Percentiles rank a stretch among this genome's conserved stretches.
Conservation (phyloP, 164 flowering plant species). For the Tetrastigma voinierianum region DNA sequence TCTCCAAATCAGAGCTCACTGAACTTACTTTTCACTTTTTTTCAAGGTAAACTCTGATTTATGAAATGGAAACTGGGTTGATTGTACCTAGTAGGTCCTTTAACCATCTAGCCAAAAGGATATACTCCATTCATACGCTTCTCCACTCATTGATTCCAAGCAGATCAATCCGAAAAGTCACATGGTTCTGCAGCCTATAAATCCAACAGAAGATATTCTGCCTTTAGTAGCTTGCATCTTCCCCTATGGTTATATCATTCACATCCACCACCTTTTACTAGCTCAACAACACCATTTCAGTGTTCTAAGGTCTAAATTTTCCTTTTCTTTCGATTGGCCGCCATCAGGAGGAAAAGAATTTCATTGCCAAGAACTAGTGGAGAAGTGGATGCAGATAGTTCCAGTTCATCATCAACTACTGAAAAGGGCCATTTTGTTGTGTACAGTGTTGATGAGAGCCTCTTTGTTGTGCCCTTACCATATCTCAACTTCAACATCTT, state of each 20-base stretch:
- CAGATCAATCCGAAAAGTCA: neutral
- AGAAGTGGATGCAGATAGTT: neutral
- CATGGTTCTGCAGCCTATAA: conserved; percentile 7
- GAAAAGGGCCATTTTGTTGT: conserved; percentile 29
- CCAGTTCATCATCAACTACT: conserved; percentile 3
- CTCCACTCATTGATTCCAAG: too few relatives aligned
- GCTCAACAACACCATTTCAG: neutral
- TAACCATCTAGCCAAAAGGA: neutral
- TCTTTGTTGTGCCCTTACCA: conserved; percentile 19
- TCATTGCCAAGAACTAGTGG: conserved; percentile 1
- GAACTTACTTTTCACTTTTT: too few relatives aligned
- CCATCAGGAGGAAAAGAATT: conserved; percentile 11
- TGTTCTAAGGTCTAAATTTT: neutral
- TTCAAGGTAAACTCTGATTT: too few relatives aligned
- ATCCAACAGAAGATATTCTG: neutral
- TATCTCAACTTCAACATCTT: conserved; percentile 3
- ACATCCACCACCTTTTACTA: neutral
- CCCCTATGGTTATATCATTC: neutral
- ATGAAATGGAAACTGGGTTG: neutral
- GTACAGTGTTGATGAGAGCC: conserved; percentile 13
- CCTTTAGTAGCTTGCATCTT: neutral
- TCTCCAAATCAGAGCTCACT: too few relatives aligned
- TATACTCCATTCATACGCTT: too few relatives aligned
- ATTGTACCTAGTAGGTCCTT: neutral
- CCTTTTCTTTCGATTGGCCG: neutral